Evolutionary conservation across 371 early-diverging fungal genomes (phyloP).

Genomic region (Phascolomyces articulosus): DNA sequence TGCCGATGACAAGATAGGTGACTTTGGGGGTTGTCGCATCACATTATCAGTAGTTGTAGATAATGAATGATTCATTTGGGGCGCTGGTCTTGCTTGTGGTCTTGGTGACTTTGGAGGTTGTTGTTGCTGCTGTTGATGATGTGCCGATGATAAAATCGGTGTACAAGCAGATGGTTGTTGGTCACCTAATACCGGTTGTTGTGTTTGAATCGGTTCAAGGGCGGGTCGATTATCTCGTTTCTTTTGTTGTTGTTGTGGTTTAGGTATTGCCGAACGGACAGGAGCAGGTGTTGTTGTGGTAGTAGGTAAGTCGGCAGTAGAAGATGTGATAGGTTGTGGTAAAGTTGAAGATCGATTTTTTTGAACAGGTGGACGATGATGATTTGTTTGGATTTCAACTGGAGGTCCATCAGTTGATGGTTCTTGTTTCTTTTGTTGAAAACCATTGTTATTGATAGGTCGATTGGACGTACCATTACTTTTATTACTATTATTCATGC

Average conservation of each 20-base stretch:
- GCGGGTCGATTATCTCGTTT: background rate
- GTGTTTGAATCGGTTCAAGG: background rate
- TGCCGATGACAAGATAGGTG: constrained; percentile 11
- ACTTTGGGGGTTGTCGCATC: constrained; percentile 2
- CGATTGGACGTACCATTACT: background rate
- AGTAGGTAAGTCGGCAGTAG: too few species aligned
- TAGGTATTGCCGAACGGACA: background rate
- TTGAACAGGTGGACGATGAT: too few species aligned
- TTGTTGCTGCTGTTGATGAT: constrained; percentile 7
- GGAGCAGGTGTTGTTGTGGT: too few species aligned
- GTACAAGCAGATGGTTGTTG: background rate
- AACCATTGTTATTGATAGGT: background rate
- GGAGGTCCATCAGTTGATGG: too few species aligned
- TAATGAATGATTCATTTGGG: background rate
- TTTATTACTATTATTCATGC: too few species aligned
- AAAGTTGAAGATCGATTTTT: too few species aligned
- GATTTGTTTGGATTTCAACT: too few species aligned
- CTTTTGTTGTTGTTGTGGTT: background rate
- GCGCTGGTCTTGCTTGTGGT: constrained; percentile 9
- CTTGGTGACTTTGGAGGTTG: constrained; percentile 16
- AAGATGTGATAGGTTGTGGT: too few species aligned
- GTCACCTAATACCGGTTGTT: background rate
- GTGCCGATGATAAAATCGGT: too few species aligned
- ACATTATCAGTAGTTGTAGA: background rate
- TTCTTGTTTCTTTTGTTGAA: too few species aligned